phyloP scores from a whole-genome alignment of 208 protist genomes.

The Herpetomonas samuelpessoai region DNA sequence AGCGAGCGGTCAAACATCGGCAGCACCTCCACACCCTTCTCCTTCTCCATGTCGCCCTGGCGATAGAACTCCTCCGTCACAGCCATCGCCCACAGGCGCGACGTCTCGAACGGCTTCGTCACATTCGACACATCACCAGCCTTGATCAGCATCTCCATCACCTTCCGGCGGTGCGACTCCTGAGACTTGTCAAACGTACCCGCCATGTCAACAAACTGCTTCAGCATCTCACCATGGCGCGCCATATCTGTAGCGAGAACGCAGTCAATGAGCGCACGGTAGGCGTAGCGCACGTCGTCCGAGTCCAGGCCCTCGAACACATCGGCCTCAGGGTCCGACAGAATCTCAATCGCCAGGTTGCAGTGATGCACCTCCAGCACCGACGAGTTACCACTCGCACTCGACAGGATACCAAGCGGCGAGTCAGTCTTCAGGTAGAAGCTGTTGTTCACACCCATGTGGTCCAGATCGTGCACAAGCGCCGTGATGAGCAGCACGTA shows the following conservation, averaged over 20 bases:
- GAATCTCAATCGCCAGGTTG: constrained; percentile 84
- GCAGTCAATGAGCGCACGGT: constrained; percentile 76
- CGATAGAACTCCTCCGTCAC: constrained; percentile 90
- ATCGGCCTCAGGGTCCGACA: constrained; percentile 67
- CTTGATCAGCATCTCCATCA: constrained; percentile 83
- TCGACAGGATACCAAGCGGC: constrained; percentile 78
- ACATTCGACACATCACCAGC: constrained; percentile 85
- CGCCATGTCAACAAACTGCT: constrained; percentile 23
- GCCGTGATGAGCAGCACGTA: constrained; percentile 78
- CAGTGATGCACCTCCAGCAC: constrained; percentile 90
- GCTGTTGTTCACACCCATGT: constrained; percentile 92
- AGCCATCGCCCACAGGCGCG: constrained; percentile 74
- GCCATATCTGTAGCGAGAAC: constrained; percentile 89
- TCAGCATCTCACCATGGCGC: constrained; percentile 53
- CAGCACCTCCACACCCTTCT: constrained; percentile 76
- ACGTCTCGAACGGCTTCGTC: constrained; percentile 83
- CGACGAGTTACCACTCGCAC: constrained; percentile 74
- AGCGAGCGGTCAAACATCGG: constrained; percentile 86
- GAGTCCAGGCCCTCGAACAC: constrained; percentile 62
- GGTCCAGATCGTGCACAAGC: constrained; percentile 82
- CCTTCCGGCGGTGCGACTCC: constrained; percentile 22
- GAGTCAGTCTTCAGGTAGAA: constrained; percentile 89
- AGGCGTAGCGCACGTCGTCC: constrained; percentile 42
- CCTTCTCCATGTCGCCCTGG: constrained; percentile 88
- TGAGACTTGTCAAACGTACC: constrained; percentile 21